A percentile compares a stretch with the other conserved stretches of the same genome.
Evolutionary conservation across 768 basidiomycete species (phyloP).

Genomic region (Agaricus subrufescens): DNA sequence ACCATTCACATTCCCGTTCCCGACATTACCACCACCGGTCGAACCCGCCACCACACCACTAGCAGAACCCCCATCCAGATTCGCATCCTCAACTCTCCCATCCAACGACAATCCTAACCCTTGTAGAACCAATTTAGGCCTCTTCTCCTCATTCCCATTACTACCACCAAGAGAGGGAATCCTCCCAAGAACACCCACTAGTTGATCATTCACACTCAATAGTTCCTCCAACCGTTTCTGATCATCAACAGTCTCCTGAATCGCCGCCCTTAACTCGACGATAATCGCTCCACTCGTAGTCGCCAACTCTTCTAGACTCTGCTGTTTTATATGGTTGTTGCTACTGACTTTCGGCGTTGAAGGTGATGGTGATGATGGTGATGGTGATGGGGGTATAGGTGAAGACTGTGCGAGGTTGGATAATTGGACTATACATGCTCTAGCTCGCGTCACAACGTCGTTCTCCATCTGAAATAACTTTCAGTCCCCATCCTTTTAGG

Average conservation of each 20-base stretch:
- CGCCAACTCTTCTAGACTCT: conserved; percentile 29
- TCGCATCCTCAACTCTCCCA: conserved; percentile 9
- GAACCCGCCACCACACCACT: background rate
- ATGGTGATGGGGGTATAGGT: conserved; percentile 15
- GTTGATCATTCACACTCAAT: conserved; percentile 65
- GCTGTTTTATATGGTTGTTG: background rate
- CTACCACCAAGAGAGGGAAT: conserved; percentile 22
- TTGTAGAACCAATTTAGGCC: conserved; percentile 36
- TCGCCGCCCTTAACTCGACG: conserved; percentile 44
- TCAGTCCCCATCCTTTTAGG: no score
- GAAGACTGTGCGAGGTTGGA: conserved; percentile 20
- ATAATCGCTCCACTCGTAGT: conserved; percentile 48
- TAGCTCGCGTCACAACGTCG: conserved; percentile 45
- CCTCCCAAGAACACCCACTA: conserved; percentile 53
- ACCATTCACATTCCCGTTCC: background rate
- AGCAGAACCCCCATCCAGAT: conserved; percentile 7
- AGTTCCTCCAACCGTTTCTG: conserved; percentile 62
- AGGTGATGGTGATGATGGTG: conserved; percentile 11
- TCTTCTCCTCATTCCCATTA: conserved; percentile 5
- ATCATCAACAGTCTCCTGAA: conserved; percentile 49
- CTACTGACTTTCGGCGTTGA: background rate
- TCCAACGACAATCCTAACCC: conserved; percentile 41
- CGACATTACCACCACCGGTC: background rate
- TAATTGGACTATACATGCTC: conserved; percentile 34
- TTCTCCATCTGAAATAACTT: conserved; percentile 30